Evolutionary conservation across 345 rosid species (phyloP), one percentile per base, ranked within the genome.

Genomic region (Barbarea vulgaris): DNA sequence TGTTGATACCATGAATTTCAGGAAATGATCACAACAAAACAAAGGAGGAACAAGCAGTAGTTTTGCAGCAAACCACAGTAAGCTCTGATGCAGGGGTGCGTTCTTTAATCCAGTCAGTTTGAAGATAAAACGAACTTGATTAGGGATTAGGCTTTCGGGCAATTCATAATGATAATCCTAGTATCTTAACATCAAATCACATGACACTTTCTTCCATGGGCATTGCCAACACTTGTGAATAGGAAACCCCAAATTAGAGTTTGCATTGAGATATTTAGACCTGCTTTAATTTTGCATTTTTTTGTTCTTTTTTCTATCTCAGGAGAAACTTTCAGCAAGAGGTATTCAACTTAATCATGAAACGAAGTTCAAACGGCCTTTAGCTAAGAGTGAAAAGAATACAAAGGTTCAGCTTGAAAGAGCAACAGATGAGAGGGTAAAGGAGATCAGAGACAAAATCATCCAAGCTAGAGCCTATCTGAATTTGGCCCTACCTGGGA

Each of bases 391-490:
- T 75, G 87, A 62, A 66, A 91, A 88, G 85, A 73, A 11, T 42
- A 60, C 52, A 31, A 60, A 27, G 70, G 69, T 27, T 59, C 78
- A 78, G 30, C 65, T 27, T 52, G 74, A 56, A 27, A 51, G 53
- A 60, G 70, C 65, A 41, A 70, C 75, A 39, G 87, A 94, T 80
- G 86, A 62, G 67, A 94, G 86, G 85, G 77, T 94, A 60, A 87
- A 79, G 76, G 85, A 85, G 81, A 83, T 90, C 79, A 86, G 84
- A 86, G 97, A 91, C 85, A 88, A 86, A 78, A 74, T 94, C 50
- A 79, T 94, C 66, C 87, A 91, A 84, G 96, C 95, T 42, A 86
- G 78, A 79, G 91, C 82, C 64, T 94, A 86, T 87, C 76, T 90
- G 80, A 80, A 59, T 78, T 82, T 91, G 76, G 80, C 83, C 64